Base-by-base conservation (phyloP, 1,284 basidiomycete species). In the Apiotrichum sp. region DNA sequence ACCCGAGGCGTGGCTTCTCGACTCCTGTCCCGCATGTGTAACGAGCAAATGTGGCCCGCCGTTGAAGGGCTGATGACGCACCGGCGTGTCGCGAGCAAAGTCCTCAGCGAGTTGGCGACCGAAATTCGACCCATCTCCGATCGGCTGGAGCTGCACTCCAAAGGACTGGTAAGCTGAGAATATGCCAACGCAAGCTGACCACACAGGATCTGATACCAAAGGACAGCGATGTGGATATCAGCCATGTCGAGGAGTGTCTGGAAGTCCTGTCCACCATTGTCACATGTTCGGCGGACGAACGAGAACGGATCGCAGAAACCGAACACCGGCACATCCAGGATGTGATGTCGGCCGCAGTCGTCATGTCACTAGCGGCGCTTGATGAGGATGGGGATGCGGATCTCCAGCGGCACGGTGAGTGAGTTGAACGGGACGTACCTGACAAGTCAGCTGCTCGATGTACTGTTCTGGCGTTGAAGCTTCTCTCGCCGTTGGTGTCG, bases 71-170 rank as follows among this genome's bases (percentile, higher is more conserved):
- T 40, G 3, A 29, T 62, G 0, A 16, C 45, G 6, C 40, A 33
- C 5, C 47, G 50, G 7, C 22, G 36, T 4, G 40, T 60, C 1
- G 38, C 58, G 3, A 3, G 40, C 6, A 33, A 47, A 2, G 52
- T 62, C 1, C 11, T 60, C 31, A 55, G 49, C 10, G 46, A 42
- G 11, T 48, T 68, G 5, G 32, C 11, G 10, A 13, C 33, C 4
- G 67, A 69, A 14, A 35, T 62, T 2, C 34, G 33, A 0, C 45
- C 47, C 2, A 38, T 69, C 2, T 39, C 33, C 3, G 40, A 55
- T 2, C 58, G 67, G 1, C 62, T 68, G 38, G 64, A 66, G 36
- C 48, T 69, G 39, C 63, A 57, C 47, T 58, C 64, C 41, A 72
- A 67, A 44, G 66, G 68, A 8, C 41, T 70, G 34, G 67, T 68